These are phyloP conservation scores for Rhizopogon vulgaris DNA, from an alignment of 768 basidiomycete genomes.

Conservation along the genomic window DNA sequence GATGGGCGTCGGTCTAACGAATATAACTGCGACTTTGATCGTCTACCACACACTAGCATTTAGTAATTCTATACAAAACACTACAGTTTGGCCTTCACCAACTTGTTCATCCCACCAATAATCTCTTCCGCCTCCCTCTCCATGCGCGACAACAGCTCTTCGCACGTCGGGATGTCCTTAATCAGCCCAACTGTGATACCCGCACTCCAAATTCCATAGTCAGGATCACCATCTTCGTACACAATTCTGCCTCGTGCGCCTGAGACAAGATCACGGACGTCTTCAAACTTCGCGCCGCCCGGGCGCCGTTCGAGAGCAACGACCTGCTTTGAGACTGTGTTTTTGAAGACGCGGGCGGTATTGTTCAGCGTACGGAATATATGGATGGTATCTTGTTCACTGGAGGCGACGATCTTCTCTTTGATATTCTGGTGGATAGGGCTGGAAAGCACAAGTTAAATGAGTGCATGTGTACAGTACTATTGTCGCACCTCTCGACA, in stretches of 20 bases:
- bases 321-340: conserved; percentile 77
- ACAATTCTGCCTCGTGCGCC: conserved; percentile 66
- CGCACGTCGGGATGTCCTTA: conserved; percentile 79
- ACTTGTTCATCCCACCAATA: conserved; percentile 40
- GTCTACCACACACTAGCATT: too few species aligned
- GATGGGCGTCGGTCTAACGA: too few species aligned
- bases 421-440: conserved; percentile 90
- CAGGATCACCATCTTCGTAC: conserved; percentile 79
- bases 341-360: conserved; percentile 83
- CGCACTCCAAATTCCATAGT: conserved; percentile 83
- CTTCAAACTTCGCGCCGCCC: conserved; percentile 85
- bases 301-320: conserved; percentile 76
- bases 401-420: conserved; percentile 77
- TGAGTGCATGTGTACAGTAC: background rate
- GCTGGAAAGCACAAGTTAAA: conserved; percentile 27
- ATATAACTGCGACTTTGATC: too few species aligned
- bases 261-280: conserved; percentile 70
- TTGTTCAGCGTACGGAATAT: conserved; percentile 87
- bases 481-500: conserved; percentile 54
- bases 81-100: conserved; percentile 18
- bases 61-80: background rate
- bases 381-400: conserved; percentile 79
- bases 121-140: conserved; percentile 73
- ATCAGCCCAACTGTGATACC: conserved; percentile 67
- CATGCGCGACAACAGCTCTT: conserved; percentile 58